These are phyloP conservation scores for Verticillium tricorpus DNA, from an alignment of 2,329 filamentous ascomycete genomes.

Conservation along the genomic window DNA sequence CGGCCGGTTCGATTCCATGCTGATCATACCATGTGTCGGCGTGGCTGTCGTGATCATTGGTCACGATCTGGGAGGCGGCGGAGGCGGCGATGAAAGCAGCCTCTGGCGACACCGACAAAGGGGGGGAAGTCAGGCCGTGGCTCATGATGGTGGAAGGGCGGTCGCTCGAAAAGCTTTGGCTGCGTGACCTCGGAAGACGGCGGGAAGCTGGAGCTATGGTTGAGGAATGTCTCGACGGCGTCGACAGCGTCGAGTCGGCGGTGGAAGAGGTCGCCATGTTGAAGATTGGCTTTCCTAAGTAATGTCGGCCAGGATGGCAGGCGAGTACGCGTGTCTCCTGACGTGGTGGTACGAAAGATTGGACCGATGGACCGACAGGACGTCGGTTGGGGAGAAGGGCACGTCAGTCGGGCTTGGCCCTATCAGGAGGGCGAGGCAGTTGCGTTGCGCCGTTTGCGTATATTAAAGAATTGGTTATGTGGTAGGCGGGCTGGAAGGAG, in stretches of 20 bases:
- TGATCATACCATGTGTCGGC: constrained; percentile 66
- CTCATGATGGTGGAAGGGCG: constrained; percentile 56
- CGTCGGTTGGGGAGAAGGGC: constrained; percentile 4
- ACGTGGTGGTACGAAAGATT: constrained; percentile 12
- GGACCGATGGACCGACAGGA: constrained; percentile 5
- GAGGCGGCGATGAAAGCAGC: constrained; percentile 84
- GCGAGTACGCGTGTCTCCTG: constrained; percentile 7
- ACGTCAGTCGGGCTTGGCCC: constrained; percentile 1
- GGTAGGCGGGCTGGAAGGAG: constrained; percentile 4
- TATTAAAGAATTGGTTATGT: constrained; percentile 11
- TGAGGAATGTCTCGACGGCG: constrained; percentile 27
- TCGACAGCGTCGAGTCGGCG: constrained; percentile 12
- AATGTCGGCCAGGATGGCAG: not conserved
- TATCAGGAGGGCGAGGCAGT: constrained; percentile 7
- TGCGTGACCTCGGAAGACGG: constrained; percentile 36
- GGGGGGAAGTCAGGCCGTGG: constrained; percentile 60
- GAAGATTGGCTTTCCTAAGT: not conserved
- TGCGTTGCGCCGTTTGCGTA: constrained; percentile 8
- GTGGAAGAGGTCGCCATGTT: constrained; percentile 10
- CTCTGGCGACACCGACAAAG: constrained; percentile 65
- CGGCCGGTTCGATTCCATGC: constrained; percentile 59
- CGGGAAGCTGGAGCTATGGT: constrained; percentile 26
- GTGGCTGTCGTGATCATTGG: constrained; percentile 77
- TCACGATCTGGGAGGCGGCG: constrained; percentile 87
- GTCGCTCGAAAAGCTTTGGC: constrained; percentile 68